A percentile compares a stretch with the other conserved stretches of the same genome.
These are phyloP conservation scores for Parasitella parasitica DNA, from an alignment of 371 early-diverging fungal genomes.

Conservation along the genomic window DNA sequence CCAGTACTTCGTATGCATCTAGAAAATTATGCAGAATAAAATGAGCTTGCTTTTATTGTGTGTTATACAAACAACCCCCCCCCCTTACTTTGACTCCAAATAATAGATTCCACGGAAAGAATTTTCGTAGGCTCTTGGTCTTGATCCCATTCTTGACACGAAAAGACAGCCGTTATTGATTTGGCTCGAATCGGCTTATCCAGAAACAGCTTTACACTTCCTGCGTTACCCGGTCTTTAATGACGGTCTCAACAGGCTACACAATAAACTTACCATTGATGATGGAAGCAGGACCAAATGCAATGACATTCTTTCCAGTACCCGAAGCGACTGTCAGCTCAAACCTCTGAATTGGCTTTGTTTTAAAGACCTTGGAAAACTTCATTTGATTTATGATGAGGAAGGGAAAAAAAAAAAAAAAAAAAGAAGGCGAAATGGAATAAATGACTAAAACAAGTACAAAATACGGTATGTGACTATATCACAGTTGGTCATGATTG, in stretches of 20 bases:
- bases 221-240: constrained; percentile 4
- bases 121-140: constrained; percentile 11
- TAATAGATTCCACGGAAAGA: constrained; percentile 30
- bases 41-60: too few relatives aligned
- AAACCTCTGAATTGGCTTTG: constrained; percentile 27
- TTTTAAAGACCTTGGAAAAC: constrained; percentile 25
- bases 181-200: constrained; percentile 30
- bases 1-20: constrained; percentile 3
- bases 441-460: too few relatives aligned
- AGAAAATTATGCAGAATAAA: neutral
- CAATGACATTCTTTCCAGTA: constrained; percentile 22
- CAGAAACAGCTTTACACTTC: constrained; percentile 34
- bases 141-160: constrained; percentile 30
- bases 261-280: constrained; percentile 38
- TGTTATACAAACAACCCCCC: neutral
- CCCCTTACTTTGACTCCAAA: constrained; percentile 21
- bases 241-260: neutral
- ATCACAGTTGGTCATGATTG: too few relatives aligned
- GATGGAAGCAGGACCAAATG: constrained; percentile 47
- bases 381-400: constrained; percentile 11
- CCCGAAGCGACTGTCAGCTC: constrained; percentile 27
- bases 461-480: too few relatives aligned
- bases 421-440: constrained; percentile 9
- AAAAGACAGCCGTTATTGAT: constrained; percentile 34
- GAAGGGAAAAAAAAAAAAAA: too few relatives aligned